These are phyloP conservation scores for Gryganskiella cystojenkinii DNA, from an alignment of 192 early-diverging fungal genomes.

Conservation along the genomic window DNA sequence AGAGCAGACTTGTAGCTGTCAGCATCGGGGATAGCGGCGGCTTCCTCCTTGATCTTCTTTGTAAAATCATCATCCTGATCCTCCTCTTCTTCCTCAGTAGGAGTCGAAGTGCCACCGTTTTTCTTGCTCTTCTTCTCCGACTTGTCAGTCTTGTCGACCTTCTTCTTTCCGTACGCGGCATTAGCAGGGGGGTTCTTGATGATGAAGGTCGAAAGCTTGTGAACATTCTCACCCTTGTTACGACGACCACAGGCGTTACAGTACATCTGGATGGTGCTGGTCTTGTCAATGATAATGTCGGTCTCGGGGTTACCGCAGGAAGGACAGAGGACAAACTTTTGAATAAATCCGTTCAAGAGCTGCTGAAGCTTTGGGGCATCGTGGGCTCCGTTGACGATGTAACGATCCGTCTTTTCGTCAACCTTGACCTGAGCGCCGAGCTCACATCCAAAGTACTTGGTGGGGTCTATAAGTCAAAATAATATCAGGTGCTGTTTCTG, in stretches of 20 bases:
- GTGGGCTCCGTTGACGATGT: slow-evolving; percentile 96
- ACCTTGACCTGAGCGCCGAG: slow-evolving; percentile 93
- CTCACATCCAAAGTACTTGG: slow-evolving; percentile 95
- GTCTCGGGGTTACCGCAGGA: slow-evolving; percentile 98
- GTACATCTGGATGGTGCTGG: slow-evolving; percentile 65
- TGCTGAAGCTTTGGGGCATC: slow-evolving; percentile 87
- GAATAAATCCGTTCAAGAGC: slow-evolving; percentile 91
- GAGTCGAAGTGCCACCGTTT: slow-evolving; percentile 51
- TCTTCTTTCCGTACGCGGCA: slow-evolving; percentile 52
- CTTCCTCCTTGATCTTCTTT: slow-evolving; percentile 74
- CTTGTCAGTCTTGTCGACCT: slow-evolving; percentile 62
- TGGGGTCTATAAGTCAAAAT: slow-evolving; percentile 64
- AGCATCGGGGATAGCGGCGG: slow-evolving; percentile 66
- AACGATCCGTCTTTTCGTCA: slow-evolving; percentile 92
- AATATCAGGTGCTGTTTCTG: too few species aligned
- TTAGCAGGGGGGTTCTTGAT: slow-evolving; percentile 89
- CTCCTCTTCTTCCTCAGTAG: slow-evolving; percentile 57
- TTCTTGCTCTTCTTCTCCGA: slow-evolving; percentile 64
- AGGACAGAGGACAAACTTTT: slow-evolving; percentile 93
- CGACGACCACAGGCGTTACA: slow-evolving; percentile 95
- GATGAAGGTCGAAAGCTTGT: slow-evolving; percentile 91
- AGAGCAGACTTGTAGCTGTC: slow-evolving; percentile 61
- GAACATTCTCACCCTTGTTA: slow-evolving; percentile 85
- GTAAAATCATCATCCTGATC: slow-evolving; percentile 76
- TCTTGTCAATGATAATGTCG: slow-evolving; percentile 75